Conservation (phyloP, 2,329 filamentous ascomycete genomes). For the Helicocarpus griseus region DNA sequence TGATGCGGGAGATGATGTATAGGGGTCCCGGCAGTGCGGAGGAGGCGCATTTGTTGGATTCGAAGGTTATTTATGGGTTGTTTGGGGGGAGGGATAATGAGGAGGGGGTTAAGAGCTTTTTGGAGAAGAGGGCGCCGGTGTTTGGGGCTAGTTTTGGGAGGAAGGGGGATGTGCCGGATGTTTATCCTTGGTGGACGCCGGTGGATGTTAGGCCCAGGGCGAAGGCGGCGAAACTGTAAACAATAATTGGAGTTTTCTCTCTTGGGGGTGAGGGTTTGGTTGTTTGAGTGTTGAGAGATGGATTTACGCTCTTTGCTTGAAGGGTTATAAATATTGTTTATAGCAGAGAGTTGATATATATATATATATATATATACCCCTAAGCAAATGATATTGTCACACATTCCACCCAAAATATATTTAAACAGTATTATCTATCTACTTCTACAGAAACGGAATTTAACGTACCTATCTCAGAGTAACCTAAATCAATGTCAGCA, state of each 20-base stretch:
- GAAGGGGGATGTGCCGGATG: slow-evolving; percentile 49
- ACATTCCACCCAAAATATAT: background rate
- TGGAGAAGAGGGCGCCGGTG: slow-evolving; percentile 56
- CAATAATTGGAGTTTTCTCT: background rate
- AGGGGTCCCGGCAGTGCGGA: slow-evolving; percentile 47
- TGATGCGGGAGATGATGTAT: slow-evolving; percentile 67
- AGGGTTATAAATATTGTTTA: too few relatives aligned
- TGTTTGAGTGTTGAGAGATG: background rate
- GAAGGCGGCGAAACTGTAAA: slow-evolving; percentile 2
- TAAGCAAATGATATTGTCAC: background rate
- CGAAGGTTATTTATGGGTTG: slow-evolving; percentile 29
- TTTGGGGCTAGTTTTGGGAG: slow-evolving; percentile 44
- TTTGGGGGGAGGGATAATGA: slow-evolving; percentile 48
- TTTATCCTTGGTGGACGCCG: slow-evolving; percentile 61
- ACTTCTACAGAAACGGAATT: background rate
- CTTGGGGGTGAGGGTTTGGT: background rate
- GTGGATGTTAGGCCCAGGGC: slow-evolving; percentile 32
- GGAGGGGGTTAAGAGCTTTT: slow-evolving; percentile 59
- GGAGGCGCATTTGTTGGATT: slow-evolving; percentile 60
- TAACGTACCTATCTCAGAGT: slow-evolving; percentile 17
- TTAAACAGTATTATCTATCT: background rate
- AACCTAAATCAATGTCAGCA: slow-evolving; percentile 12
- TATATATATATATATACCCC: background rate
- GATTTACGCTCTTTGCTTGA: too few relatives aligned
- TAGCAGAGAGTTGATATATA: slow-evolving; percentile 3